Evolutionary conservation across 192 early-diverging fungal species (phyloP).

Genomic region (Backusella sp.): DNA sequence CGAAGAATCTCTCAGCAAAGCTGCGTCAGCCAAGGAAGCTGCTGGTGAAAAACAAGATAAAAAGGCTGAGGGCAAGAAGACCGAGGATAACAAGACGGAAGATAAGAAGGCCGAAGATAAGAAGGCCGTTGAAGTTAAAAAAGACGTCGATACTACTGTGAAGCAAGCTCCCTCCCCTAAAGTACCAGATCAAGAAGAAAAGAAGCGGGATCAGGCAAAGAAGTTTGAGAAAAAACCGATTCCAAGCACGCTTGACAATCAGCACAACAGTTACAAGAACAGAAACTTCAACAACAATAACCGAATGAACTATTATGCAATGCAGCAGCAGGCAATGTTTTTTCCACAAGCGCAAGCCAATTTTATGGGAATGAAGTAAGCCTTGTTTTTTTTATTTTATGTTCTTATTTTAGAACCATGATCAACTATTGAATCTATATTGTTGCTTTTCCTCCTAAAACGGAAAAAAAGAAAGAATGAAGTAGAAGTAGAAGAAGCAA

Average conservation of each 20-base stretch:
- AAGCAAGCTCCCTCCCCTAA: not conserved
- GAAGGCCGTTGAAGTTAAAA: not conserved
- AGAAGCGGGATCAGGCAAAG: not conserved
- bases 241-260: not conserved
- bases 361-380: not conserved
- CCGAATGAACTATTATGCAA: not conserved
- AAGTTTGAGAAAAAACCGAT: not conserved
- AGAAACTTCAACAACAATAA: not conserved
- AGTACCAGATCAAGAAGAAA: not conserved
- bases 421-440: not conserved
- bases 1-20: not conserved
- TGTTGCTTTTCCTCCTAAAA: not conserved
- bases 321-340: not conserved
- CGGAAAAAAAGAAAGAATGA: not conserved
- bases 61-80: too few relatives aligned
- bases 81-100: too few relatives aligned
- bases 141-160: not conserved
- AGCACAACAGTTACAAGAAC: not conserved
- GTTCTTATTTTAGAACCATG: not conserved
- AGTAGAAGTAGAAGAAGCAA: not conserved
- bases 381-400: not conserved
- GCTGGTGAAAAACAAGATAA: too few relatives aligned
- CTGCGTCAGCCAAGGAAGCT: not conserved
- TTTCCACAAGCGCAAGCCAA: not conserved
- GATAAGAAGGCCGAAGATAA: not conserved